Evolutionary conservation across 345 rosid species (phyloP).

Genomic region (Syzygium aromaticum): DNA sequence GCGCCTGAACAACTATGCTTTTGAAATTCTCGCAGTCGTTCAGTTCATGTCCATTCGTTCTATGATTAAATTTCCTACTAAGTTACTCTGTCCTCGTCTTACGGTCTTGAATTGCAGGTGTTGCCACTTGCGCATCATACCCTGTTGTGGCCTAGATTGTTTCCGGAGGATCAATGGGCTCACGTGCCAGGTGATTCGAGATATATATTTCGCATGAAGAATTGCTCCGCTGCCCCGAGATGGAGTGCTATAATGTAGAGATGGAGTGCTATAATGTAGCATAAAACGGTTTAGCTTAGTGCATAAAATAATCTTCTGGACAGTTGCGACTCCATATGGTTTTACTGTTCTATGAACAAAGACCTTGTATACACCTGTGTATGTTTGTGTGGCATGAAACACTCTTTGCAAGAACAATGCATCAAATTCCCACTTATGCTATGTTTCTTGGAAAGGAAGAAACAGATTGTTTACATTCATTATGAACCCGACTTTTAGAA

Average conservation of each 20-base stretch:
- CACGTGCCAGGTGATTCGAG: not conserved
- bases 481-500: not conserved
- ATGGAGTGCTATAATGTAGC: not conserved
- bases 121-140: conserved; percentile 66
- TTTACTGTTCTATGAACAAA: not conserved
- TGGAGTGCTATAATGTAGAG: not conserved
- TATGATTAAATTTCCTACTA: not conserved
- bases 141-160: conserved; percentile 1
- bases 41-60: not conserved
- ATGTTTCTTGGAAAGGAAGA: not conserved
- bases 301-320: not conserved
- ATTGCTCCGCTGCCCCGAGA: not conserved
- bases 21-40: not conserved
- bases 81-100: not conserved
- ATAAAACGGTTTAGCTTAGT: not conserved
- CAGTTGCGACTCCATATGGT: not conserved
- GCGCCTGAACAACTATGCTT: not conserved
- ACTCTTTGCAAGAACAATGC: not conserved
- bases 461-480: not conserved
- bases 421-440: not conserved
- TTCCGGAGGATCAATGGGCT: not conserved
- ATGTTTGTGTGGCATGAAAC: not conserved
- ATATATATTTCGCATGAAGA: not conserved
- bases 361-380: not conserved
- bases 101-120: not conserved